phyloP scores from a whole-genome alignment of 2,329 filamentous ascomycete species.

The Fusarium drepaniforme region DNA sequence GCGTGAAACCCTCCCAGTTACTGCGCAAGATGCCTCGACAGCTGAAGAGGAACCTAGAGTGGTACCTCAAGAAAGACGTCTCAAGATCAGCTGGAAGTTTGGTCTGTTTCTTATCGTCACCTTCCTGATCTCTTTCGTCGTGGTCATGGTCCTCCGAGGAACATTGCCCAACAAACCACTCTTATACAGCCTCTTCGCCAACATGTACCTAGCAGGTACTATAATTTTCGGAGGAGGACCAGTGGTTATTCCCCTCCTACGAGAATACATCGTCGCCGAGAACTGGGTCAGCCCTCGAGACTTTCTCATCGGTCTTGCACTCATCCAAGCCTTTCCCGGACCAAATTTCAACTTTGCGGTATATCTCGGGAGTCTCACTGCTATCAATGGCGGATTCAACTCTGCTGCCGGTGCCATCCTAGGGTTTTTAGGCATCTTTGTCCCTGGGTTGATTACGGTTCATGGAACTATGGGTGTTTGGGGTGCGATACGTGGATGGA shows the following conservation, averaged over 20 bases:
- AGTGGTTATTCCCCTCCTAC: conserved; percentile 73
- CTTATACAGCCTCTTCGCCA: conserved; percentile 73
- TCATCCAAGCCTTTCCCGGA: conserved; percentile 76
- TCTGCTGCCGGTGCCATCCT: conserved; percentile 62
- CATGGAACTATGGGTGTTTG: conserved; percentile 68
- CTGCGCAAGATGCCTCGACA: not conserved
- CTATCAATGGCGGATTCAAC: conserved; percentile 52
- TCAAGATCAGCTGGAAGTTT: conserved; percentile 59
- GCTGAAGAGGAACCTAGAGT: conserved; percentile 51
- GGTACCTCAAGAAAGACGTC: conserved; percentile 48
- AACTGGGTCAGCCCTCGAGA: conserved; percentile 79
- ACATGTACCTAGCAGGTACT: conserved; percentile 80
- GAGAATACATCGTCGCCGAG: conserved; percentile 73
- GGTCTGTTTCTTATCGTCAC: conserved; percentile 55
- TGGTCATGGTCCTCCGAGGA: conserved; percentile 65
- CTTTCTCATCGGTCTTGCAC: conserved; percentile 78
- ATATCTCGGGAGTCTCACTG: conserved; percentile 65
- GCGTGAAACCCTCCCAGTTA: not conserved
- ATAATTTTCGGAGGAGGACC: conserved; percentile 75
- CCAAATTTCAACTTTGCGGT: conserved; percentile 66
- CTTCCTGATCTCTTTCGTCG: conserved; percentile 69
- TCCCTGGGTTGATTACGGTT: conserved; percentile 61
- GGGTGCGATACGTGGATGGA: conserved; percentile 59
- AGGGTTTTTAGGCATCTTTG: conserved; percentile 65
- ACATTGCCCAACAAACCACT: conserved; percentile 56